phyloP scores from a whole-genome alignment of 768 basidiomycete species.

The Suillus clintonianus region DNA sequence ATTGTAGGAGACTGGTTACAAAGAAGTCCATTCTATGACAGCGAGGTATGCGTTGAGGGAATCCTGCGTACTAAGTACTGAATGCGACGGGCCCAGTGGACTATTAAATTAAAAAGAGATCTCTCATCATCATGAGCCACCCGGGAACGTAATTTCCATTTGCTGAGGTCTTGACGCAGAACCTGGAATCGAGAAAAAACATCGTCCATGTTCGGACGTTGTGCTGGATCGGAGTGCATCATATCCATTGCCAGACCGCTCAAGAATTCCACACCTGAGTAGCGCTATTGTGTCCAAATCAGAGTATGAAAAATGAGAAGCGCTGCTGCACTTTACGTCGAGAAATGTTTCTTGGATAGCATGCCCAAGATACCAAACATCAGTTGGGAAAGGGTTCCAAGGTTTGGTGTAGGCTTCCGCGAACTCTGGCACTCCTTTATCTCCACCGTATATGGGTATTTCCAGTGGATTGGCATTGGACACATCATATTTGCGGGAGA shows the following conservation, averaged over 20 bases:
- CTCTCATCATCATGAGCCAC: conserved; percentile 16
- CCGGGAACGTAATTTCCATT: conserved; percentile 29
- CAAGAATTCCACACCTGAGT: conserved; percentile 26
- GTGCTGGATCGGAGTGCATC: conserved; percentile 31
- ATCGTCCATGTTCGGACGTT: conserved; percentile 31
- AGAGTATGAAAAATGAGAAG: not conserved
- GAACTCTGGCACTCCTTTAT: conserved; percentile 44
- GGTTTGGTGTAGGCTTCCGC: conserved; percentile 21
- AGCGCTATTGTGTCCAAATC: not conserved
- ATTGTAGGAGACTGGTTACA: not conserved
- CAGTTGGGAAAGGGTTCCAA: conserved; percentile 43
- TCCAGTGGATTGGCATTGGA: conserved; percentile 26
- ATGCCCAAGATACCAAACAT: conserved; percentile 48
- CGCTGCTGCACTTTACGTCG: conserved; percentile 19
- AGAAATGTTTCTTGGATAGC: conserved; percentile 33
- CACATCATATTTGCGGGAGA: conserved; percentile 33
- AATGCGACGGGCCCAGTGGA: conserved; percentile 16
- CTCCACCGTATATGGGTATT: conserved; percentile 38
- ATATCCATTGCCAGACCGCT: conserved; percentile 30
- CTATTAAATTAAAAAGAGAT: conserved; percentile 8
- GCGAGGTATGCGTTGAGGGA: conserved; percentile 4
- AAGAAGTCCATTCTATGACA: not conserved
- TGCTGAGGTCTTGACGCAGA: conserved; percentile 10
- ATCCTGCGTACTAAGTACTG: conserved; percentile 15
- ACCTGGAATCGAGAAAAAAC: conserved; percentile 20